These are phyloP conservation scores for Zychaea mexicana DNA, from an alignment of 371 early-diverging fungal genomes.

Conservation along the genomic window DNA sequence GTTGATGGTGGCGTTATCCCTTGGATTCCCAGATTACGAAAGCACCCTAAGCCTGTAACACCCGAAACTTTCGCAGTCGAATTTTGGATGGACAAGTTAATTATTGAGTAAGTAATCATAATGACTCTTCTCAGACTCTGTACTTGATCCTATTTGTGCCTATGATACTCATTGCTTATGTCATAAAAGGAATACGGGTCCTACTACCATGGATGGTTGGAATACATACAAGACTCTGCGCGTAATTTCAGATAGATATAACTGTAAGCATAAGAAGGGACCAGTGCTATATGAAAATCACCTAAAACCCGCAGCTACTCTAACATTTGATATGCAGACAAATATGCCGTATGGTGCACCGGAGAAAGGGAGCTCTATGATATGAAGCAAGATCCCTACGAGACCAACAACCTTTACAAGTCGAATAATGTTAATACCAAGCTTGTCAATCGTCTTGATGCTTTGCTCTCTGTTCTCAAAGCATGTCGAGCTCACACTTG, in stretches of 20 bases:
- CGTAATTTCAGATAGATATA: constrained; percentile 52
- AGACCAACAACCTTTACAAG: constrained; percentile 50
- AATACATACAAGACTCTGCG: constrained; percentile 61
- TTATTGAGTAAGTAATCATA: too few species aligned
- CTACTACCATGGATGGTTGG: not conserved
- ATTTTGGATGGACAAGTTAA: constrained; percentile 42
- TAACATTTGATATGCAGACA: not conserved
- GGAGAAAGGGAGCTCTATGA: constrained; percentile 66
- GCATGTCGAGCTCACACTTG: constrained; percentile 60
- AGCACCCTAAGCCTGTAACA: constrained; percentile 40
- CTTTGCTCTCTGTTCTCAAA: constrained; percentile 55
- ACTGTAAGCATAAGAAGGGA: constrained; percentile 39
- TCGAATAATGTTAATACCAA: not conserved
- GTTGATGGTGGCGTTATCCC: constrained; percentile 61
- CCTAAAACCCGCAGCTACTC: not conserved
- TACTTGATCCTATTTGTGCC: too few species aligned
- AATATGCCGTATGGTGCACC: constrained; percentile 66
- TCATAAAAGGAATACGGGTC: too few species aligned
- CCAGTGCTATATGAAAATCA: too few species aligned
- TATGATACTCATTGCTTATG: too few species aligned
- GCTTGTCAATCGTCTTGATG: constrained; percentile 59
- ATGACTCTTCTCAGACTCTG: too few species aligned
- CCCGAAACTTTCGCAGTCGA: constrained; percentile 65
- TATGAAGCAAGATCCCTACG: constrained; percentile 61
- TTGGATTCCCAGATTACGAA: constrained; percentile 37